A percentile compares a stretch with the other conserved stretches of the same genome.
Conservation (phyloP, 495 filamentous ascomycete species). For the Xylaria telfairii region DNA sequence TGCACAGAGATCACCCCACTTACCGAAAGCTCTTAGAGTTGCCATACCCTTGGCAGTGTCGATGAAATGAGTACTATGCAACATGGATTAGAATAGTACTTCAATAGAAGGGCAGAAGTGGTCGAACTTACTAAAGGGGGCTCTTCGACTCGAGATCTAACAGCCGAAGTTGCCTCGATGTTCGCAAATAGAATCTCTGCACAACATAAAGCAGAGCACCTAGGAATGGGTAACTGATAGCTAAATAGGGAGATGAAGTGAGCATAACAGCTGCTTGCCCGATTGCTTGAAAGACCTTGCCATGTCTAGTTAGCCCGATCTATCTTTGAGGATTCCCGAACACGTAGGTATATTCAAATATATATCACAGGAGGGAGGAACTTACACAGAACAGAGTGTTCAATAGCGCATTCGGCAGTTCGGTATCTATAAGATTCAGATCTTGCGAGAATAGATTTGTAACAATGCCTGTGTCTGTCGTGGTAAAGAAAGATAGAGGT, state of each 20-base stretch:
- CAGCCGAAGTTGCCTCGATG: slow-evolving; percentile 63
- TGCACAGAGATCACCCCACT: neutral
- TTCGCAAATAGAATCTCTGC: slow-evolving; percentile 66
- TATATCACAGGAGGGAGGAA: slow-evolving; percentile 11
- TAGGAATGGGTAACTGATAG: slow-evolving; percentile 35
- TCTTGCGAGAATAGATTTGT: slow-evolving; percentile 56
- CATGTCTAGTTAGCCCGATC: neutral
- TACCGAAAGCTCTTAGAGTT: slow-evolving; percentile 51
- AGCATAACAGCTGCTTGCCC: slow-evolving; percentile 34
- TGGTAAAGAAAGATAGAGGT: slow-evolving; percentile 45
- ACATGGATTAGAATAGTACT: no score
- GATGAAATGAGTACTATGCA: slow-evolving; percentile 44
- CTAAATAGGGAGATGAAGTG: slow-evolving; percentile 39
- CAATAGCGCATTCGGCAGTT: slow-evolving; percentile 34
- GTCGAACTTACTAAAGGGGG: slow-evolving; percentile 33
- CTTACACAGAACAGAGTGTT: slow-evolving; percentile 28
- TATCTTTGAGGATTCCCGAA: no score
- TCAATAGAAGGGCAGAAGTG: neutral
- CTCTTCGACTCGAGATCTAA: slow-evolving; percentile 40
- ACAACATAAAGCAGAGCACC: slow-evolving; percentile 53
- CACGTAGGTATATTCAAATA: no score
- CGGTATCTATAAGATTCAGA: slow-evolving; percentile 49
- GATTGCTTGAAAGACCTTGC: neutral
- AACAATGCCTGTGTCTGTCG: slow-evolving; percentile 48
- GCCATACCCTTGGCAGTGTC: slow-evolving; percentile 48